These are phyloP conservation scores for Phytophthora vignae DNA, from an alignment of 352 stramenopile species.

Conservation along the genomic window DNA sequence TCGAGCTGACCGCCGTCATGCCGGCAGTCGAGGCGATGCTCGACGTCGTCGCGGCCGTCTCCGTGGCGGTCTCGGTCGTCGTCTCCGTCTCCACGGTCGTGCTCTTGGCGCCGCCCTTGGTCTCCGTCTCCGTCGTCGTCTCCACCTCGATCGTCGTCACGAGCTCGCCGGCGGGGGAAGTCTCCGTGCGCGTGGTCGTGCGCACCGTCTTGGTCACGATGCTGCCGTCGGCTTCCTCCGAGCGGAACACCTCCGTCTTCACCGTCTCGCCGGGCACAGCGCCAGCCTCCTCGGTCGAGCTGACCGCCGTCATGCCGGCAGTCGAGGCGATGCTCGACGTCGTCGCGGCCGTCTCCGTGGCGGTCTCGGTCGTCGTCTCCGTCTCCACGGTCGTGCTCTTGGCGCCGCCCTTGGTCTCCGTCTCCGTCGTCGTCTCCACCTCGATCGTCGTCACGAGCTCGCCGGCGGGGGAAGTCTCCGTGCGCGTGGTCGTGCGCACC, in stretches of 20 bases:
- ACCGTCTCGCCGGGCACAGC: constrained; percentile 16
- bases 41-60: constrained; percentile 16
- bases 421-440: constrained; percentile 18
- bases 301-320: constrained; percentile 13
- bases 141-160: too few relatives aligned
- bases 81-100: background rate
- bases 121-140: too few relatives aligned
- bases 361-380: constrained; percentile 20
- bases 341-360: constrained; percentile 19
- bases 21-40: constrained; percentile 1
- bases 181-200: constrained; percentile 7
- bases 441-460: constrained; percentile 24
- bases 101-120: too few relatives aligned
- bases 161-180: background rate
- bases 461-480: constrained; percentile 5
- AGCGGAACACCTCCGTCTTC: constrained; percentile 19
- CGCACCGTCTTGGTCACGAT: constrained; percentile 6
- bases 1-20: constrained; percentile 14
- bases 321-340: constrained; percentile 11
- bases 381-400: constrained; percentile 18
- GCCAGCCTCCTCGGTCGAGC: constrained; percentile 13
- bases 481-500: constrained; percentile 10
- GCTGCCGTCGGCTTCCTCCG: constrained; percentile 10
- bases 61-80: constrained; percentile 2
- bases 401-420: constrained; percentile 9